Evolutionary conservation across 2,329 filamentous ascomycete species (phyloP).

Genomic region (Ustulina deusta): DNA sequence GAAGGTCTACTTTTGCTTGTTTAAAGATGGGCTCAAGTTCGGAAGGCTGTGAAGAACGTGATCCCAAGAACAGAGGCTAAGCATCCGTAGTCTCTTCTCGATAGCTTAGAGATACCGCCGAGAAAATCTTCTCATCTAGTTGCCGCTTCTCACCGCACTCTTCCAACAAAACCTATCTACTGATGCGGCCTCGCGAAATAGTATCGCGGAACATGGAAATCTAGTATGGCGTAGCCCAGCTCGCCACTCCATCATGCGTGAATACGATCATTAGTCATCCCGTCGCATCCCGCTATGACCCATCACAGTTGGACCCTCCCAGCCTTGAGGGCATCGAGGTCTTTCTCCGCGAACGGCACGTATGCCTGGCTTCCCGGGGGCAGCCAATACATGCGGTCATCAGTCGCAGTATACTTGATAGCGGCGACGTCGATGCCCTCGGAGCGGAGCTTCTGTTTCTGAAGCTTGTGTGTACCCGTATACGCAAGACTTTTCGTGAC

Average conservation of each 20-base stretch:
- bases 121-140: background rate
- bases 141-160: background rate
- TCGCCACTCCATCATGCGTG: background rate
- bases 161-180: background rate
- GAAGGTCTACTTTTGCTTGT: too few species aligned
- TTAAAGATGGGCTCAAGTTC: background rate
- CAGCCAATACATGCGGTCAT: conserved; percentile 56
- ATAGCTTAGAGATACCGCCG: background rate
- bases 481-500: conserved; percentile 56
- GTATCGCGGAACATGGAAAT: background rate
- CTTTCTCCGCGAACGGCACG: conserved; percentile 53
- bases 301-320: conserved; percentile 41
- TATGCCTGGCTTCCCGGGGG: conserved; percentile 51
- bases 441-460: conserved; percentile 56
- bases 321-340: conserved; percentile 51
- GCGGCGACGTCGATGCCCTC: conserved; percentile 58
- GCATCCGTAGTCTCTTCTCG: background rate
- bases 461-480: conserved; percentile 60
- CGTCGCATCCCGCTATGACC: background rate
- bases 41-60: background rate
- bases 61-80: background rate
- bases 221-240: background rate
- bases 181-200: background rate
- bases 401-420: conserved; percentile 50
- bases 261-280: background rate